phyloP scores from a whole-genome alignment of 345 rosid genomes.

The Trapa incisa region DNA sequence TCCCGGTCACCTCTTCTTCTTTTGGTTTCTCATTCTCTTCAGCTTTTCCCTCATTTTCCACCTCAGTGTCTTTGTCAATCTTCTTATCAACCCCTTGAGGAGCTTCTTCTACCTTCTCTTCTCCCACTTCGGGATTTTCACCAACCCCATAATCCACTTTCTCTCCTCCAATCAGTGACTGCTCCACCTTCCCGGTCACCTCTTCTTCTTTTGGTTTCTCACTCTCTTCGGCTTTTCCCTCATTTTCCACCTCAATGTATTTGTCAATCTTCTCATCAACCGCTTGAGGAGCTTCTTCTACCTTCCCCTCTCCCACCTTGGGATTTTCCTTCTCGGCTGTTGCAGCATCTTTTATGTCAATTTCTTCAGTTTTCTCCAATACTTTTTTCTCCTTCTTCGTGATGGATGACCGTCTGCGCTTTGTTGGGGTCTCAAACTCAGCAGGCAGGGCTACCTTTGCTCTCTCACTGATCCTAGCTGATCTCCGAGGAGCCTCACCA shows the following conservation, averaged over 20 bases:
- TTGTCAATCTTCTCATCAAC: slow-evolving; percentile 3
- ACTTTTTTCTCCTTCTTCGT: slow-evolving; percentile 37
- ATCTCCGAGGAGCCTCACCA: slow-evolving; percentile 61
- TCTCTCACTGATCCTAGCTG: slow-evolving; percentile 56
- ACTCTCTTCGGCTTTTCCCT: slow-evolving; percentile 13
- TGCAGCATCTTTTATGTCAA: slow-evolving; percentile 24
- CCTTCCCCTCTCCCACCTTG: slow-evolving; percentile 20
- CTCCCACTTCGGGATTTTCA: neutral
- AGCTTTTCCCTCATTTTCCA: slow-evolving; percentile 9
- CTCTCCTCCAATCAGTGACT: slow-evolving; percentile 14
- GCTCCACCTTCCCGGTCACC: slow-evolving; percentile 16
- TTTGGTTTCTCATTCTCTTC: slow-evolving; percentile 15
- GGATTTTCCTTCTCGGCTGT: slow-evolving; percentile 17
- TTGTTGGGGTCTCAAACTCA: slow-evolving; percentile 40
- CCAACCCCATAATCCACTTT: slow-evolving; percentile 11
- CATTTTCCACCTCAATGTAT: neutral
- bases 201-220: slow-evolving; percentile 13
- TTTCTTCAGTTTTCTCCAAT: slow-evolving; percentile 23
- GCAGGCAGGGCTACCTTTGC: slow-evolving; percentile 23
- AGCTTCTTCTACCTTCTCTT: slow-evolving; percentile 16
- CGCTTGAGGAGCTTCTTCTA: slow-evolving; percentile 12
- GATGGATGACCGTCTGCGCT: slow-evolving; percentile 33
- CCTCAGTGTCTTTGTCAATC: slow-evolving; percentile 1
- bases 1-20: slow-evolving; percentile 12
- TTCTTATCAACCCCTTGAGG: slow-evolving; percentile 7